These are phyloP conservation scores for Wickerhamiella sorbophila DNA, from an alignment of 805 yeast genomes.

Conservation along the genomic window DNA sequence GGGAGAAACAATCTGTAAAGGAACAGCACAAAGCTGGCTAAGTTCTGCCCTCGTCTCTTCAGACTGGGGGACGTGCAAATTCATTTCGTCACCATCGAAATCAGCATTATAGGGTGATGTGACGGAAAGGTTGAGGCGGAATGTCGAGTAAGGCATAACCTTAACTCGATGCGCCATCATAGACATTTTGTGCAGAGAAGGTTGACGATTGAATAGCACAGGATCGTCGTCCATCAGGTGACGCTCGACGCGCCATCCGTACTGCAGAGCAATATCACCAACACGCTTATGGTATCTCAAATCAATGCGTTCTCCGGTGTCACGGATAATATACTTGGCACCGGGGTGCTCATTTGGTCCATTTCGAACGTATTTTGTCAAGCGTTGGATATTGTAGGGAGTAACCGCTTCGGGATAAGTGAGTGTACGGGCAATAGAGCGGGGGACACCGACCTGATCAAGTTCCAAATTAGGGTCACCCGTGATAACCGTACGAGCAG, in stretches of 20 bases:
- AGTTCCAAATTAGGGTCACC: conserved; percentile 96
- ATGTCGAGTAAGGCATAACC: conserved; percentile 95
- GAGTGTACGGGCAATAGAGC: conserved; percentile 86
- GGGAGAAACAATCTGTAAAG: conserved; percentile 93
- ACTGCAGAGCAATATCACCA: conserved; percentile 93
- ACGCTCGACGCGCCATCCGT: conserved; percentile 98
- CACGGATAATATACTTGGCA: conserved; percentile 96
- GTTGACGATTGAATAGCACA: conserved; percentile 94
- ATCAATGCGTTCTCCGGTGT: conserved; percentile 97
- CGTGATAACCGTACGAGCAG: conserved; percentile 97
- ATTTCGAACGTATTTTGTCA: conserved; percentile 86
- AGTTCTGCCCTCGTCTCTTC: conserved; percentile 96
- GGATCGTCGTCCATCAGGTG: conserved; percentile 97
- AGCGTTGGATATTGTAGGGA: conserved; percentile 86
- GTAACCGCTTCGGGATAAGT: conserved; percentile 97
- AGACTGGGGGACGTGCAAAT: conserved; percentile 96
- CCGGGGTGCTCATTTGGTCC: conserved; percentile 99
- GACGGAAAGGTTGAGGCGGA: conserved; percentile 93
- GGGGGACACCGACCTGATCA: conserved; percentile 98
- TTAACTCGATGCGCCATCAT: conserved; percentile 92
- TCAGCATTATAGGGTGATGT: conserved; percentile 99
- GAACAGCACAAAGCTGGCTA: conserved; percentile 91
- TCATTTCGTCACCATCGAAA: conserved; percentile 99
- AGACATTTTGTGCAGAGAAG: conserved; percentile 87
- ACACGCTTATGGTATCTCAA: conserved; percentile 94